phyloP scores from a whole-genome alignment of 192 early-diverging fungal species.

The Entrophospora sp. region DNA sequence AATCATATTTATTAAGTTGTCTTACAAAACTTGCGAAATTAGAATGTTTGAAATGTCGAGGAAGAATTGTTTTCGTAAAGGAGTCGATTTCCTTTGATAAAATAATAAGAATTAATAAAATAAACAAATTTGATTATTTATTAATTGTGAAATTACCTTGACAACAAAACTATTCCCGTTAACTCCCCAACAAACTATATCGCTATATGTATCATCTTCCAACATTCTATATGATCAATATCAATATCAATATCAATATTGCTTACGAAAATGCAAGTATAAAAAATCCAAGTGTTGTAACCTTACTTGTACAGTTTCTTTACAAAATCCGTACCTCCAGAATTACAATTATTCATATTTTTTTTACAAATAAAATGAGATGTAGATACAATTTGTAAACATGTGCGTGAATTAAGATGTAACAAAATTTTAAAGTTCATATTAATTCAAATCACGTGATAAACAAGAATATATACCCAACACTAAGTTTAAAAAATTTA shows the following conservation, averaged over 20 bases:
- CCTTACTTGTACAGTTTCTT: conserved; percentile 36
- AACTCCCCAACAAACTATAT: conserved; percentile 53
- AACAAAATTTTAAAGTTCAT: no score
- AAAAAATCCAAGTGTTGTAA: background rate
- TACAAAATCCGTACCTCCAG: conserved; percentile 40
- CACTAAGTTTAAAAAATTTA: no score
- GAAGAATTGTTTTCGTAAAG: conserved; percentile 56
- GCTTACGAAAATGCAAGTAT: conserved; percentile 17
- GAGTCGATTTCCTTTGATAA: conserved; percentile 57
- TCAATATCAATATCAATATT: background rate
- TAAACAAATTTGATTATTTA: background rate
- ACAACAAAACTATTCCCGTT: conserved; percentile 62
- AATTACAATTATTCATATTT: conserved; percentile 13
- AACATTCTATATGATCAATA: conserved; percentile 43
- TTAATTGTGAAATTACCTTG: conserved; percentile 20
- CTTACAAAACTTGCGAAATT: conserved; percentile 64
- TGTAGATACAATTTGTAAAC: no score
- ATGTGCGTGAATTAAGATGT: no score
- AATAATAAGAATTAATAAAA: background rate
- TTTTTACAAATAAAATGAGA: no score
- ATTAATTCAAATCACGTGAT: no score
- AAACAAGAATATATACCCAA: no score
- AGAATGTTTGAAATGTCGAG: conserved; percentile 64
- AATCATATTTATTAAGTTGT: conserved; percentile 75
- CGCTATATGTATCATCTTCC: conserved; percentile 49